Percentiles rank a stretch among this genome's conserved stretches.
Evolutionary conservation across 1,284 basidiomycete genomes (phyloP).

Genomic region (Fomitopsis palustris): DNA sequence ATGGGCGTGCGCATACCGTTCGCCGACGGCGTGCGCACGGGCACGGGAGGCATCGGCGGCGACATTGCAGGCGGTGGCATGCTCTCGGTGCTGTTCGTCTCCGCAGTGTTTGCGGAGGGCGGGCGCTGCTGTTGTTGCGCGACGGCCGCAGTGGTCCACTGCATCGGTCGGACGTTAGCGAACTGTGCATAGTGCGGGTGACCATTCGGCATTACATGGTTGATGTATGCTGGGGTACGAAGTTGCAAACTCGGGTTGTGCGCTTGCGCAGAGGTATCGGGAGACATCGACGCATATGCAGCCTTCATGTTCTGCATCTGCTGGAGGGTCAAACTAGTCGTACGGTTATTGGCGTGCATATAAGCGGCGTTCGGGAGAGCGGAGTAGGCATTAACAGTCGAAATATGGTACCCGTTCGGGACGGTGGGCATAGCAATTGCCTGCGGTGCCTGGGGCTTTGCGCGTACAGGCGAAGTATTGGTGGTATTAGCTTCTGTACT

Average conservation of each 20-base stretch:
- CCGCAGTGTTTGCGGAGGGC: slow-evolving; percentile 22
- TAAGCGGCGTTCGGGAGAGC: slow-evolving; percentile 32
- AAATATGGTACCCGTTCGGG: slow-evolving; percentile 43
- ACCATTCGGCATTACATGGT: slow-evolving; percentile 32
- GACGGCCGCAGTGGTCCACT: slow-evolving; percentile 33
- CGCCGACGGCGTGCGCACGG: slow-evolving; percentile 50
- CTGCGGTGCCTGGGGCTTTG: slow-evolving; percentile 43
- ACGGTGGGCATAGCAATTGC: slow-evolving; percentile 27
- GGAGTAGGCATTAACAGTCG: slow-evolving; percentile 38
- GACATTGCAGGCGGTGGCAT: slow-evolving; percentile 21
- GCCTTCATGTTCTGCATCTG: slow-evolving; percentile 55
- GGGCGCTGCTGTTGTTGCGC: slow-evolving; percentile 30
- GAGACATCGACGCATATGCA: slow-evolving; percentile 38
- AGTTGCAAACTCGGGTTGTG: slow-evolving; percentile 26
- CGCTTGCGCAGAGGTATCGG: slow-evolving; percentile 36
- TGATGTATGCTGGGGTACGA: slow-evolving; percentile 30
- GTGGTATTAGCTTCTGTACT: slow-evolving; percentile 12
- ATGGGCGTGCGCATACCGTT: slow-evolving; percentile 42
- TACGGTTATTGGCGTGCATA: slow-evolving; percentile 28
- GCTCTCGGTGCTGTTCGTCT: slow-evolving; percentile 26
- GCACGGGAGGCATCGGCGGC: slow-evolving; percentile 29
- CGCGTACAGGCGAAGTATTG: slow-evolving; percentile 31
- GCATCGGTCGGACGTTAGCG: slow-evolving; percentile 37
- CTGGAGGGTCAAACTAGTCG: slow-evolving; percentile 41
- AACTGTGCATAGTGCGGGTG: slow-evolving; percentile 38